phyloP scores from a whole-genome alignment of 2,329 filamentous ascomycete species.

The Aspergillus sergii region DNA sequence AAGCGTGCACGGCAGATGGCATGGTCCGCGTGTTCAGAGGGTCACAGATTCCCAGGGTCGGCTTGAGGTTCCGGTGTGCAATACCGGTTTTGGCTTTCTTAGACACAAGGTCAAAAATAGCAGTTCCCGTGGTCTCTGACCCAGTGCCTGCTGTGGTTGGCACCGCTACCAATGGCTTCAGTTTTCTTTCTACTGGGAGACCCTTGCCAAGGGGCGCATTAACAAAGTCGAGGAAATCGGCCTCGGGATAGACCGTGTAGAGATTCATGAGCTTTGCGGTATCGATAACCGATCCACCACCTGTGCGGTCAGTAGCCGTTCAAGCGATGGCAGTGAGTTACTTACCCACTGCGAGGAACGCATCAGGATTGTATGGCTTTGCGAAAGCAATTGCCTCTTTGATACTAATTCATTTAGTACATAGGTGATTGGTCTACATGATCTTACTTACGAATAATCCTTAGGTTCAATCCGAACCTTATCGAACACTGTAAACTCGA shows the following conservation, averaged over 20 bases:
- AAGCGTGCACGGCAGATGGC: constrained; percentile 90
- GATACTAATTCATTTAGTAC: constrained; percentile 57
- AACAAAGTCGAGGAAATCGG: constrained; percentile 95
- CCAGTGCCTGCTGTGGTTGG: constrained; percentile 86
- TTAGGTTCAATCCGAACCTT: constrained; percentile 87
- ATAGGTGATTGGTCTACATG: background rate
- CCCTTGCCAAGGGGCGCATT: constrained; percentile 92
- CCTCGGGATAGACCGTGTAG: constrained; percentile 86
- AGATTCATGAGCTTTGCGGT: constrained; percentile 99
- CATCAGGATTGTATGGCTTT: constrained; percentile 79
- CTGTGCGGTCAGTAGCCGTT: constrained; percentile 25
- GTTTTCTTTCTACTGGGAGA: constrained; percentile 68
- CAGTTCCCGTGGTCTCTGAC: constrained; percentile 94
- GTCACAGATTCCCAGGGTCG: constrained; percentile 84
- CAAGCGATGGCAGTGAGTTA: constrained; percentile 2
- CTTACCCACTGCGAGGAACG: constrained; percentile 83
- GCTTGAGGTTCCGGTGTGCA: constrained; percentile 92
- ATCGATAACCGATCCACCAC: constrained; percentile 91
- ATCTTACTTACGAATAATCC: constrained; percentile 71
- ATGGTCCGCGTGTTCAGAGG: constrained; percentile 93
- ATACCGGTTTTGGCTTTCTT: constrained; percentile 94
- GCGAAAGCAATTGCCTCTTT: constrained; percentile 86
- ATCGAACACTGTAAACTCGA: constrained; percentile 80
- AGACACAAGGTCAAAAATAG: constrained; percentile 92
- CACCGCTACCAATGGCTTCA: constrained; percentile 78